Conservation (phyloP, 306 rosid species). For the Sicyos baderoa region DNA sequence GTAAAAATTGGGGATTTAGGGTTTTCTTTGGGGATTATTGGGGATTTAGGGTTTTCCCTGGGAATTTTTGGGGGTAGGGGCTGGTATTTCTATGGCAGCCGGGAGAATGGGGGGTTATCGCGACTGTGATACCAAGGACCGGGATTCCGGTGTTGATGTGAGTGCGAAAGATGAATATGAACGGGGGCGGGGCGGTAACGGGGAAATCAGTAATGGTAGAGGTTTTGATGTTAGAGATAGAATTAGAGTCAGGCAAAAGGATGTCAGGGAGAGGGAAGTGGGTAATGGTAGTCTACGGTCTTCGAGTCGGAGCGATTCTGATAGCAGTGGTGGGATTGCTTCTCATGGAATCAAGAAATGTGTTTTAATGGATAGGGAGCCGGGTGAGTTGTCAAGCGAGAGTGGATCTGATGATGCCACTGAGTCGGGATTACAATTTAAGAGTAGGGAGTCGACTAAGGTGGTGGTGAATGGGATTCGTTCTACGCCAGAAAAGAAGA, state of each 20-base stretch:
- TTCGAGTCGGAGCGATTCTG: constrained; percentile 61
- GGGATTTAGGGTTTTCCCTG: constrained; percentile 10
- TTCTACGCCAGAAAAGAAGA: constrained; percentile 48
- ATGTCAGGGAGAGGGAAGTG: constrained; percentile 45
- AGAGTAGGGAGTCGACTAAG: constrained; percentile 30
- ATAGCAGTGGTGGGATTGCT: constrained; percentile 34
- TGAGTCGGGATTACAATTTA: constrained; percentile 42
- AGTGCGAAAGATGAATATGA: constrained; percentile 58
- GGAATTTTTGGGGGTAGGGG: constrained; percentile 17
- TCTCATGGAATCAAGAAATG: constrained; percentile 47
- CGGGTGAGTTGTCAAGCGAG: constrained; percentile 95
- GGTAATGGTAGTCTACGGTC: constrained; percentile 47
- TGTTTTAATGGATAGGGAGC: constrained; percentile 66
- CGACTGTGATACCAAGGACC: constrained; percentile 62
- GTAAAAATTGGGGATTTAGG: background rate
- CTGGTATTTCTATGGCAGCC: constrained; percentile 54
- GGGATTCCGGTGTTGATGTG: constrained; percentile 54
- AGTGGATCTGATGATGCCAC: constrained; percentile 83
- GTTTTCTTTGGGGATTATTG: background rate
- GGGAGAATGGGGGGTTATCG: constrained; percentile 78
- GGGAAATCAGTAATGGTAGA: constrained; percentile 43
- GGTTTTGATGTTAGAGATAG: constrained; percentile 51
- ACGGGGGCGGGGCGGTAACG: constrained; percentile 42
- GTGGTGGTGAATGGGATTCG: constrained; percentile 38
- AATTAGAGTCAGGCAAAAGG: constrained; percentile 51